These are phyloP conservation scores for Leccinum aurantiacum DNA, from an alignment of 768 basidiomycete genomes.

Conservation along the genomic window DNA sequence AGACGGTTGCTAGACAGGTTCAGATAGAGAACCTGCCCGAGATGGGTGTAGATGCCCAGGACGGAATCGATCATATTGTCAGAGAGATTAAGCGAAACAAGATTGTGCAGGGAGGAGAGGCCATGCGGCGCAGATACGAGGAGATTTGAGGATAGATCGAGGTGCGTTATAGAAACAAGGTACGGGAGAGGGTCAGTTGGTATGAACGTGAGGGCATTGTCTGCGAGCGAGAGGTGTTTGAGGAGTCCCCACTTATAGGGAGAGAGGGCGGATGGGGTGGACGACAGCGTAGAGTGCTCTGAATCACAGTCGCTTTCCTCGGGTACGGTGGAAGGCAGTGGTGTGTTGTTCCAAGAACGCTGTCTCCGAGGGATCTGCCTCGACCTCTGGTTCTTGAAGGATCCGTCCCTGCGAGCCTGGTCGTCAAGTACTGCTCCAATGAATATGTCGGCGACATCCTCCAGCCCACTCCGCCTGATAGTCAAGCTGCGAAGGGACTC, in stretches of 20 bases:
- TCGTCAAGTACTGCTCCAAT: conserved; percentile 78
- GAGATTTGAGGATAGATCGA: conserved; percentile 90
- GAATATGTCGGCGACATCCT: conserved; percentile 78
- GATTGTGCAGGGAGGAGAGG: conserved; percentile 70
- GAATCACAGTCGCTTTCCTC: conserved; percentile 33
- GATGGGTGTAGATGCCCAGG: conserved; percentile 77
- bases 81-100: conserved; percentile 89
- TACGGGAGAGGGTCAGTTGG: conserved; percentile 65
- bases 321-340: conserved; percentile 56
- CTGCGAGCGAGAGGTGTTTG: conserved; percentile 71
- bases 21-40: conserved; percentile 74
- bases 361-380: conserved; percentile 46
- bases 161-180: conserved; percentile 72
- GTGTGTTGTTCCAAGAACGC: conserved; percentile 48
- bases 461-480: conserved; percentile 75
- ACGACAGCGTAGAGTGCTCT: conserved; percentile 23
- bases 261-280: conserved; percentile 44
- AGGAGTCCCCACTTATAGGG: conserved; percentile 73
- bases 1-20: conserved; percentile 87
- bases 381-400: conserved; percentile 44
- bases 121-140: conserved; percentile 85
- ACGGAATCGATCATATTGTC: conserved; percentile 98
- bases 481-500: conserved; percentile 71
- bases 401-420: conserved; percentile 60
- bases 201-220: conserved; percentile 80